Conservation (phyloP, 129 eudicot species). For the Glebionis coronaria region DNA sequence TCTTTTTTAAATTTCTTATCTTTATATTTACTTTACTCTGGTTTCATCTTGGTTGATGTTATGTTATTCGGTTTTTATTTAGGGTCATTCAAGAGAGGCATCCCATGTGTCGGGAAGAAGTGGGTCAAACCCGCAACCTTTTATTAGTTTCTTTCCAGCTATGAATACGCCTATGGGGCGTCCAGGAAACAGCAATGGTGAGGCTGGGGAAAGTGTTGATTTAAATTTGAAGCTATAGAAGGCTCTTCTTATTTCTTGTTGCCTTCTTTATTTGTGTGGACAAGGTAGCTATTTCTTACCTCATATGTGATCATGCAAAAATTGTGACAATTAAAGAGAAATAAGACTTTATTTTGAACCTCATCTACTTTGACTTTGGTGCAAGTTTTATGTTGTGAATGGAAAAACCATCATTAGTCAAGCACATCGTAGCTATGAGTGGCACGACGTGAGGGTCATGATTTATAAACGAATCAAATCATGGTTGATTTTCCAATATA, state of each 20-base stretch:
- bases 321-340: constrained; percentile 21
- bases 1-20: not conserved
- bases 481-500: constrained; percentile 11
- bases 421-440: not conserved
- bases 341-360: constrained; percentile 12
- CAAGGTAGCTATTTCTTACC: constrained; percentile 22
- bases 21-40: not conserved
- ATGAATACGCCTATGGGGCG: constrained; percentile 30
- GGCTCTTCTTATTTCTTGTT: constrained; percentile 11
- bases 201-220: constrained; percentile 64
- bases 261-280: constrained; percentile 19
- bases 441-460: not conserved
- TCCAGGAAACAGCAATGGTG: constrained; percentile 33
- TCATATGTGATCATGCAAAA: constrained; percentile 11
- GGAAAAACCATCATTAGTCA: not conserved
- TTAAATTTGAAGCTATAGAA: constrained; percentile 61
- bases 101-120: not conserved
- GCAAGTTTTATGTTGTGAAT: constrained; percentile 1
- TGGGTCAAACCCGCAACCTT: constrained; percentile 39
- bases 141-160: constrained; percentile 61
- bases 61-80: not conserved
- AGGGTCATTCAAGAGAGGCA: constrained; percentile 34
- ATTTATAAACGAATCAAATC: constrained; percentile 19
- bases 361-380: not conserved
- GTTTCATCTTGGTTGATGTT: not conserved